phyloP scores from a whole-genome alignment of 495 filamentous ascomycete species.

The Chaetomidium leptoderma region DNA sequence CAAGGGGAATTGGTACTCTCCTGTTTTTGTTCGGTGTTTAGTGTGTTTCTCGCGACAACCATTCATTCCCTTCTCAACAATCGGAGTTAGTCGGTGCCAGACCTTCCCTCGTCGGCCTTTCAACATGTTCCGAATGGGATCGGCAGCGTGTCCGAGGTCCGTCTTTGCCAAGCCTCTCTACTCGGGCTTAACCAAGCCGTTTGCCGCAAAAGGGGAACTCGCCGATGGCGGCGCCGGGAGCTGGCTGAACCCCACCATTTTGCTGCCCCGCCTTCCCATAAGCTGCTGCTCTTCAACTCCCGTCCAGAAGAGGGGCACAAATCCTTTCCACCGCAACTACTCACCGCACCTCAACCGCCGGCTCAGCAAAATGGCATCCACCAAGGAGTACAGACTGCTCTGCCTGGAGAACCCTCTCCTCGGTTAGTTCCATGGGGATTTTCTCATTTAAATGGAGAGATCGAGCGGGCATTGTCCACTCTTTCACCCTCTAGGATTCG shows the following conservation, averaged over 20 bases:
- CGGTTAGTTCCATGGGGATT: constrained; percentile 51
- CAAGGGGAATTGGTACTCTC: neutral
- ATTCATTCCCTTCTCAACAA: neutral
- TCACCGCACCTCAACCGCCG: constrained; percentile 16
- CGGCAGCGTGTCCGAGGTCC: constrained; percentile 10
- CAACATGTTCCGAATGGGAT: constrained; percentile 22
- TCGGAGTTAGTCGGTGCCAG: neutral
- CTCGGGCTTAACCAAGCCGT: neutral
- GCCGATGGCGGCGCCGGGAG: constrained; percentile 22
- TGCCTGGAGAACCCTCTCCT: constrained; percentile 96
- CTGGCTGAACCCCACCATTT: constrained; percentile 20
- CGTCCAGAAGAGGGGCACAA: constrained; percentile 18
- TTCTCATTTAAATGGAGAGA: constrained; percentile 12
- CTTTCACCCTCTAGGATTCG: neutral
- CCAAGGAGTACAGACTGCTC: constrained; percentile 75
- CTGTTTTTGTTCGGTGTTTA: neutral
- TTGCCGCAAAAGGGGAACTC: constrained; percentile 6
- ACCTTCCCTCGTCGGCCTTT: neutral
- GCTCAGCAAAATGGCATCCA: constrained; percentile 58
- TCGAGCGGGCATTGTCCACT: neutral
- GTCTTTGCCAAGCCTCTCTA: constrained; percentile 20
- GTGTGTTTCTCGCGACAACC: neutral
- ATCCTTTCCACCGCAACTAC: constrained; percentile 16
- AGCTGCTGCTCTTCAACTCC: constrained; percentile 6
- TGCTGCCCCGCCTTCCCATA: constrained; percentile 21